These are phyloP conservation scores for Leccinum arenicola DNA, from an alignment of 768 basidiomycete genomes.

Conservation along the genomic window DNA sequence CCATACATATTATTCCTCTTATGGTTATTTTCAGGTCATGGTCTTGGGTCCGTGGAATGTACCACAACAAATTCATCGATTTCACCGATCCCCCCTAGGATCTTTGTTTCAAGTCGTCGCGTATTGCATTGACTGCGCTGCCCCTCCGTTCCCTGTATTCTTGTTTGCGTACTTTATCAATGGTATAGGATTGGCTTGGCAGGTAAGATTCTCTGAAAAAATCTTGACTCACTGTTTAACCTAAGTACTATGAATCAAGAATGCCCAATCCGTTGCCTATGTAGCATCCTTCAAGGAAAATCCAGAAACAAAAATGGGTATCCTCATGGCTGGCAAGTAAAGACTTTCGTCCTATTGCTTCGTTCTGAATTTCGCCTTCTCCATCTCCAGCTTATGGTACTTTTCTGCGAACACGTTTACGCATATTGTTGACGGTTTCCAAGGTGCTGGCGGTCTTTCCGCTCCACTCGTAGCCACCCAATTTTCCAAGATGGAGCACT, in stretches of 20 bases:
- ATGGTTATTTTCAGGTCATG: constrained; percentile 33
- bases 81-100: constrained; percentile 32
- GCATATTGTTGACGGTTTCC: neutral
- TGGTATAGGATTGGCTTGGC: constrained; percentile 50
- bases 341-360: neutral
- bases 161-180: constrained; percentile 45
- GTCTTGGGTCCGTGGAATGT: constrained; percentile 30
- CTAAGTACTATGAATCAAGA: constrained; percentile 36
- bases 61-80: neutral
- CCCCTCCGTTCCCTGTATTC: constrained; percentile 64
- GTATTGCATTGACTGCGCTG: constrained; percentile 52
- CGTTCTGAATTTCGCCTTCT: neutral
- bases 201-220: constrained; percentile 27
- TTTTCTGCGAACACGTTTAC: neutral
- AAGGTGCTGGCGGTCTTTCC: constrained; percentile 47
- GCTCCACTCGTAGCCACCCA: constrained; percentile 54
- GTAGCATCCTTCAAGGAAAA: constrained; percentile 59
- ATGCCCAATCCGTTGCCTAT: constrained; percentile 72
- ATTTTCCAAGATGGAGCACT: constrained; percentile 37
- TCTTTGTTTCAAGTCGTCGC: constrained; percentile 52
- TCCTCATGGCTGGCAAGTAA: constrained; percentile 49
- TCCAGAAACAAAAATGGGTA: constrained; percentile 62
- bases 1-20: neutral
- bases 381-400: constrained; percentile 13
- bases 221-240: neutral